Base-by-base conservation (phyloP, 768 basidiomycete genomes). In the Serendipita indica region DNA sequence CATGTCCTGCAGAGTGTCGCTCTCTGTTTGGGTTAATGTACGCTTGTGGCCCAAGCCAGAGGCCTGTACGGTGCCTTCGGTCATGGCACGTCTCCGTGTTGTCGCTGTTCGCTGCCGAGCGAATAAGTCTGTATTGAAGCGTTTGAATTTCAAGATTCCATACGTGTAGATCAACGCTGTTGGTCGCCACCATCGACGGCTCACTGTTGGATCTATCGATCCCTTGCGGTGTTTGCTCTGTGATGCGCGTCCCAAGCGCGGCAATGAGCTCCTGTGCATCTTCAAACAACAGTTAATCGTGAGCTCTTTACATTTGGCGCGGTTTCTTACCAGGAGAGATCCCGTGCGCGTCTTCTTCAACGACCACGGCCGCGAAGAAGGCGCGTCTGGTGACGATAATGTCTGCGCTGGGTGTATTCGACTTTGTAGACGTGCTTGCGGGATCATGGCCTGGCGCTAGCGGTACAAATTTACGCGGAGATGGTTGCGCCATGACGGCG, bases 331-430 rank as follows among this genome's bases (percentile, higher is more conserved):
- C 86, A 69, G 82, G 80, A 35, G 81, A 77, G 54, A 87, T 78
- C 3, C 84, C 85, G 63, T 79, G 76, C 62, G 84, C 84, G 35
- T 84, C 81, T 57, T 81, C 82, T 71, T 96, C 90, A 30, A 94
- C 83, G 13, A 94, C 87, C 18, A 94, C 86, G 41, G 87, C 88
- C 66, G 86, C 89, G 67, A 86, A 86, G 69, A 93, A 94, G 25
- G 84, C 86, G 67, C 91, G 84, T 68, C 78, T 83, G 3, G 85
- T 92, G 62, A 80, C 64, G 56, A 72, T 69, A 32, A 71, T 49
- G 13, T 63, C 65, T 5, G 65, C 66, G 37, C 56, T 62, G 52
- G 54, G 22, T 4, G 22, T n/a, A 33, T 28, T 33, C 16, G 49
- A 60, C 57, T 33, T 54, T 33, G 39, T 34, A 54, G 30, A 46